phyloP scores from a whole-genome alignment of 2,329 filamentous ascomycete genomes.

The Laburnicola sp. region DNA sequence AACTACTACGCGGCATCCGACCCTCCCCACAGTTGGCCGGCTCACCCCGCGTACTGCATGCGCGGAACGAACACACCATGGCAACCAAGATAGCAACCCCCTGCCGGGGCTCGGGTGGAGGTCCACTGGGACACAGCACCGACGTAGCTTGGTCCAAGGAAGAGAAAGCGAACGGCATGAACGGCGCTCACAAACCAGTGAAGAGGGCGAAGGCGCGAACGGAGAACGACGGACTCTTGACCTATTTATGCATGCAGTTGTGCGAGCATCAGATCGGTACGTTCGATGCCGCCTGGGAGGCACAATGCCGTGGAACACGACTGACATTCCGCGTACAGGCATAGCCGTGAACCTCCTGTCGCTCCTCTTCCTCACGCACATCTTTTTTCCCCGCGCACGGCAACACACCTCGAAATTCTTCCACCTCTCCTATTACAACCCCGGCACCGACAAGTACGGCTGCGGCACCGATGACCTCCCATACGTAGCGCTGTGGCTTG shows the following conservation, averaged over 20 bases:
- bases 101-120: conserved; percentile 9
- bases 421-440: conserved; percentile 79
- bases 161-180: conserved; percentile 15
- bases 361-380: conserved; percentile 78
- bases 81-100: conserved; percentile 10
- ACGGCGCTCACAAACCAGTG: conserved; percentile 9
- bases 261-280: conserved; percentile 80
- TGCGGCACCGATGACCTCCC: conserved; percentile 79
- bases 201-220: conserved; percentile 52
- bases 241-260: conserved; percentile 68
- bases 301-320: neutral
- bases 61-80: conserved; percentile 3
- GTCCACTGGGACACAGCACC: neutral
- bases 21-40: neutral
- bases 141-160: conserved; percentile 6
- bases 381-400: conserved; percentile 78
- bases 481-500: conserved; percentile 75
- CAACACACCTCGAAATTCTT: conserved; percentile 85
- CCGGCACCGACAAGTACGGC: conserved; percentile 68
- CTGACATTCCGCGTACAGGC: conserved; percentile 53
- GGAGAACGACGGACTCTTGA: conserved; percentile 65
- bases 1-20: neutral
- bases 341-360: conserved; percentile 84
- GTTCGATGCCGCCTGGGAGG: conserved; percentile 30
- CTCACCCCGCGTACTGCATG: neutral